Percentiles rank a stretch among this genome's conserved stretches.
phyloP scores from a whole-genome alignment of 164 flowering plant species.

The Liriodendron chinense region DNA sequence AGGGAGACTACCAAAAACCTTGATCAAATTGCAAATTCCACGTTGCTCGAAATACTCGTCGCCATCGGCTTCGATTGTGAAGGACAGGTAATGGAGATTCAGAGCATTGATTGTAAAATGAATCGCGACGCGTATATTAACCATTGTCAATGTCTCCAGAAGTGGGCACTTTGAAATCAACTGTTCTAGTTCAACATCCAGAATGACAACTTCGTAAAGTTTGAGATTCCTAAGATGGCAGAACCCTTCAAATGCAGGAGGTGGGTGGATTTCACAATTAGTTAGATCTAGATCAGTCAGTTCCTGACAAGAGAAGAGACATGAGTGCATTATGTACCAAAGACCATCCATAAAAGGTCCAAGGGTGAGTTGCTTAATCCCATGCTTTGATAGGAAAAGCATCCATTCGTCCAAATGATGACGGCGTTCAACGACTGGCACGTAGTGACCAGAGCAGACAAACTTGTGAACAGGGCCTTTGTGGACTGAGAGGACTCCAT shows the following conservation, averaged over 20 bases:
- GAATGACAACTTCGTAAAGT: background rate
- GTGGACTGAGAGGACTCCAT: background rate
- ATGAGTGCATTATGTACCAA: background rate
- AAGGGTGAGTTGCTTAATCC: background rate
- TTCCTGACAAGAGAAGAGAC: constrained; percentile 2
- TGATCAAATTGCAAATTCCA: constrained; percentile 35
- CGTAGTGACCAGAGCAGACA: background rate
- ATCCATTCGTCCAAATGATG: background rate
- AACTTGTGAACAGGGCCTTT: background rate
- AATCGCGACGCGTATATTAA: constrained; percentile 38
- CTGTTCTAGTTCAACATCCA: background rate
- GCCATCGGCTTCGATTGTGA: constrained; percentile 43
- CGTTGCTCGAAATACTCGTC: background rate
- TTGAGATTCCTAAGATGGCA: background rate
- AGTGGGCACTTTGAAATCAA: constrained; percentile 18
- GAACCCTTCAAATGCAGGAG: background rate
- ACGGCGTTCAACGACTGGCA: background rate
- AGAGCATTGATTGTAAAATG: constrained; percentile 46
- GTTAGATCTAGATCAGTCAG: background rate
- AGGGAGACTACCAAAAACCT: constrained; percentile 41
- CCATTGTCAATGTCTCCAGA: constrained; percentile 43
- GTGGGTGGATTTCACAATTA: background rate
- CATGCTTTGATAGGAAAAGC: background rate
- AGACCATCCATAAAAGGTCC: background rate
- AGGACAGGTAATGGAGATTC: constrained; percentile 43